Conservation (phyloP, 2,329 filamentous ascomycete species). For the Annulohypoxylon truncatum region DNA sequence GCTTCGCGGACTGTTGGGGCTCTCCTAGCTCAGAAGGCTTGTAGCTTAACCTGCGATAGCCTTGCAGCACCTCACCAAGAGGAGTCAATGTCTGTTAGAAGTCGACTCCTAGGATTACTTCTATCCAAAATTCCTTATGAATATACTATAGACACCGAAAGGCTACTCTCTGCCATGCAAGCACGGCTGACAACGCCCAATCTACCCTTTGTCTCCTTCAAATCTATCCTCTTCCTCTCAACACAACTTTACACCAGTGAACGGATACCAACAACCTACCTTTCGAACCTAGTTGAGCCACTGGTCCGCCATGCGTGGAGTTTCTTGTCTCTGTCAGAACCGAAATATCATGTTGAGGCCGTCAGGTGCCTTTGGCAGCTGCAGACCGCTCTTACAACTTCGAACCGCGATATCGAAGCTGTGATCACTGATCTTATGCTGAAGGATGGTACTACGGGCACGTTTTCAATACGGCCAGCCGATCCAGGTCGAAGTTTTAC, state of each 20-base stretch:
- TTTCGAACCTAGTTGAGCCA: conserved; percentile 72
- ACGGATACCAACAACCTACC: conserved; percentile 62
- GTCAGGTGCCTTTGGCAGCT: conserved; percentile 88
- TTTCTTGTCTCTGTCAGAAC: conserved; percentile 82
- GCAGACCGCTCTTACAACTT: conserved; percentile 75
- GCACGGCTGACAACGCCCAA: conserved; percentile 55
- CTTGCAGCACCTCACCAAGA: conserved; percentile 56
- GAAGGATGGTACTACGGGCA: conserved; percentile 60
- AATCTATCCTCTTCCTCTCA: conserved; percentile 68
- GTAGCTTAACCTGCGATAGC: conserved; percentile 61
- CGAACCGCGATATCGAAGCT: conserved; percentile 82
- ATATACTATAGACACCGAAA: conserved; percentile 59
- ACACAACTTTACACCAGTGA: conserved; percentile 66
- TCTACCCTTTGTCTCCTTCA: conserved; percentile 66
- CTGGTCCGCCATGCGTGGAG: conserved; percentile 81
- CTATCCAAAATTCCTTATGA: conserved; percentile 63
- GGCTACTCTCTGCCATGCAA: conserved; percentile 64
- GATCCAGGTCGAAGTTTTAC: conserved; percentile 77
- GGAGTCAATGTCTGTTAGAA: conserved; percentile 66
- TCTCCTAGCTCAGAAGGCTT: conserved; percentile 71
- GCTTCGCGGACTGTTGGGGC: conserved; percentile 66
- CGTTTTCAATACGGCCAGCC: conserved; percentile 60
- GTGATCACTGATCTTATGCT: conserved; percentile 78
- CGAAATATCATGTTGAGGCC: conserved; percentile 95
- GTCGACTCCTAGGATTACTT: conserved; percentile 69